Percentiles rank a stretch among this genome's conserved stretches.
Evolutionary conservation across 305 asterid species (phyloP).

Genomic region (Ilex paraguariensis): DNA sequence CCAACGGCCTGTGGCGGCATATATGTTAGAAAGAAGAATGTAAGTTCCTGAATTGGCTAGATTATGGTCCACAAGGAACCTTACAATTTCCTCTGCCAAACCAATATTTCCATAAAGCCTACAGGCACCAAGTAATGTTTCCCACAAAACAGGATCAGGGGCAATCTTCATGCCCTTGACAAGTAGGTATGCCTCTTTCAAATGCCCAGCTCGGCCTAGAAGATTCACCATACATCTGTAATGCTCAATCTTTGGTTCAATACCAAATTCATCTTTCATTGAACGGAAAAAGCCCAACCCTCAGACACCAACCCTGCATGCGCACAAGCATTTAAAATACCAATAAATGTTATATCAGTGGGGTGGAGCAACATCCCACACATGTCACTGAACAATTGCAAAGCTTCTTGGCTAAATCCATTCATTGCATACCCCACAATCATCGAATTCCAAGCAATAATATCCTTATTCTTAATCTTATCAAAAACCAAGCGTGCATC

Average conservation of each 20-base stretch:
- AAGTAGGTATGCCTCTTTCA: constrained; percentile 26
- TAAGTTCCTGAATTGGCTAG: constrained; percentile 24
- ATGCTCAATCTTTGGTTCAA: constrained; percentile 32
- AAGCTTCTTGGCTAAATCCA: constrained; percentile 41
- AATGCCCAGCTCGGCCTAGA: constrained; percentile 29
- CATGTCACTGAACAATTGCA: constrained; percentile 44
- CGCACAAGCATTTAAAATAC: constrained; percentile 50
- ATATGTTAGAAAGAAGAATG: constrained; percentile 35
- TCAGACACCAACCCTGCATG: constrained; percentile 50
- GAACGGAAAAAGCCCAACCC: constrained; percentile 40
- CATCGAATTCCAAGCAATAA: constrained; percentile 45
- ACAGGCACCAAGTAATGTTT: constrained; percentile 34
- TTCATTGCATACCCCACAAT: constrained; percentile 48
- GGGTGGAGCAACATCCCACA: constrained; percentile 23
- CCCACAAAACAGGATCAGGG: constrained; percentile 26
- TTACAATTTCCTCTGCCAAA: constrained; percentile 24
- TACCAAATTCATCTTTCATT: constrained; percentile 28
- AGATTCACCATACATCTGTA: constrained; percentile 38
- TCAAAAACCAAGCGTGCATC: constrained; percentile 49
- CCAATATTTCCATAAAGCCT: constrained; percentile 22
- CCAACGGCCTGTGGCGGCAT: constrained; percentile 30
- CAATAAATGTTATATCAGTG: constrained; percentile 51
- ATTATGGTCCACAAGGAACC: constrained; percentile 16
- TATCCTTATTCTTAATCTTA: constrained; percentile 42
- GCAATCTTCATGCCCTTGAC: constrained; percentile 24